Evolutionary conservation across 2,329 filamentous ascomycete genomes (phyloP).

Genomic region (Clarireedia hainanense): DNA sequence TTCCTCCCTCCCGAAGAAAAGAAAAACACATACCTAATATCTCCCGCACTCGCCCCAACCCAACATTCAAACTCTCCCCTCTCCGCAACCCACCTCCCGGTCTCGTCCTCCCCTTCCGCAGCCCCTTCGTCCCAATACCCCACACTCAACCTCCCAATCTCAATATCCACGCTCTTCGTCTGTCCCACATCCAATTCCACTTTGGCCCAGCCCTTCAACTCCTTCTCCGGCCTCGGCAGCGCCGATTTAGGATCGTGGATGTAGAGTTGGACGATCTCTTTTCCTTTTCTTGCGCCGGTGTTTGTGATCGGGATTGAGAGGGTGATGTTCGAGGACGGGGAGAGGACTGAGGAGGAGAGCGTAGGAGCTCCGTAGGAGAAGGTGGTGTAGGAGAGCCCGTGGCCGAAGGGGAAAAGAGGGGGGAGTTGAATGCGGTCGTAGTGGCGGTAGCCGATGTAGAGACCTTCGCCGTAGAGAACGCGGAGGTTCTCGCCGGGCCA

Average conservation of each 20-base stretch:
- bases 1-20: not conserved
- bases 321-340: constrained; percentile 6
- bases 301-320: constrained; percentile 49
- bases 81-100: constrained; percentile 52
- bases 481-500: constrained; percentile 64
- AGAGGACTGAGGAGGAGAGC: constrained; percentile 36
- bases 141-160: constrained; percentile 39
- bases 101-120: constrained; percentile 31
- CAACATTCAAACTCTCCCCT: constrained; percentile 53
- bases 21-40: constrained; percentile 48
- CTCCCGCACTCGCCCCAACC: constrained; percentile 52
- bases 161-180: constrained; percentile 33
- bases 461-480: constrained; percentile 63
- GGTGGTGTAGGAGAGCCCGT: constrained; percentile 64
- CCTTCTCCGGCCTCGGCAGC: constrained; percentile 60
- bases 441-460: constrained; percentile 67
- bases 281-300: constrained; percentile 46
- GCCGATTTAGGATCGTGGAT: constrained; percentile 54
- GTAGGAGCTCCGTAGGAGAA: constrained; percentile 56
- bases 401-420: constrained; percentile 64
- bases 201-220: constrained; percentile 63
- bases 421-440: constrained; percentile 55
- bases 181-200: constrained; percentile 48
- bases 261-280: constrained; percentile 62
- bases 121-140: constrained; percentile 52